Percentiles rank a stretch among this genome's conserved stretches.
These are phyloP conservation scores for Pyrenophora seminiperda DNA, from an alignment of 2,329 filamentous ascomycete species.

Conservation along the genomic window DNA sequence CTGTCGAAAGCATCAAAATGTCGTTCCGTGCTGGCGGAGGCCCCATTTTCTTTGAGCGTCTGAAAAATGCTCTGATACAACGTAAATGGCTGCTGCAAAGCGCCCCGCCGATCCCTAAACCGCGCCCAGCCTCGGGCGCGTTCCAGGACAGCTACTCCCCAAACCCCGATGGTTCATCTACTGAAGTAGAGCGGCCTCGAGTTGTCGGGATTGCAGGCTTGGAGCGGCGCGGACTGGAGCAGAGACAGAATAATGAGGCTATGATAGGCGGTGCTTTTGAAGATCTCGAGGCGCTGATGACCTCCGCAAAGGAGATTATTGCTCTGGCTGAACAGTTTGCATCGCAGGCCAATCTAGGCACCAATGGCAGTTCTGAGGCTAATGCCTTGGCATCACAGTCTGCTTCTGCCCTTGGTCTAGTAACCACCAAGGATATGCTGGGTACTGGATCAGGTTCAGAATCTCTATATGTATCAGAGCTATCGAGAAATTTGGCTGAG, in stretches of 20 bases:
- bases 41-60: conserved; percentile 84
- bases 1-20: conserved; percentile 79
- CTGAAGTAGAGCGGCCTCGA: conserved; percentile 52
- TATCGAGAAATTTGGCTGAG: conserved; percentile 49
- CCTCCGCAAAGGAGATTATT: conserved; percentile 94
- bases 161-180: conserved; percentile 23
- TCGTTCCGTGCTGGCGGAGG: conserved; percentile 90
- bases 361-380: conserved; percentile 67
- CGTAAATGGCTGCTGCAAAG: conserved; percentile 93
- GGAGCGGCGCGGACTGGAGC: conserved; percentile 81
- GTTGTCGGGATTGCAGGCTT: conserved; percentile 89
- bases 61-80: conserved; percentile 87
- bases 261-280: conserved; percentile 95
- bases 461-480: conserved; percentile 78
- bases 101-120: conserved; percentile 82
- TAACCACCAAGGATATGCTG: conserved; percentile 96
- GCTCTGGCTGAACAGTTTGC: conserved; percentile 89
- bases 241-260: conserved; percentile 89
- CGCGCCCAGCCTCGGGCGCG: conserved; percentile 49
- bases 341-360: conserved; percentile 64
- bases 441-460: conserved; percentile 74
- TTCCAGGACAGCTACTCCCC: conserved; percentile 37
- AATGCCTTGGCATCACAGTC: conserved; percentile 79
- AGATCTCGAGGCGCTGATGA: conserved; percentile 95
- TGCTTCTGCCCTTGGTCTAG: conserved; percentile 79